Percentiles rank a stretch among this genome's conserved stretches.
Evolutionary conservation across 2,329 filamentous ascomycete genomes (phyloP).

Genomic region (Colletotrichum camelliae): DNA sequence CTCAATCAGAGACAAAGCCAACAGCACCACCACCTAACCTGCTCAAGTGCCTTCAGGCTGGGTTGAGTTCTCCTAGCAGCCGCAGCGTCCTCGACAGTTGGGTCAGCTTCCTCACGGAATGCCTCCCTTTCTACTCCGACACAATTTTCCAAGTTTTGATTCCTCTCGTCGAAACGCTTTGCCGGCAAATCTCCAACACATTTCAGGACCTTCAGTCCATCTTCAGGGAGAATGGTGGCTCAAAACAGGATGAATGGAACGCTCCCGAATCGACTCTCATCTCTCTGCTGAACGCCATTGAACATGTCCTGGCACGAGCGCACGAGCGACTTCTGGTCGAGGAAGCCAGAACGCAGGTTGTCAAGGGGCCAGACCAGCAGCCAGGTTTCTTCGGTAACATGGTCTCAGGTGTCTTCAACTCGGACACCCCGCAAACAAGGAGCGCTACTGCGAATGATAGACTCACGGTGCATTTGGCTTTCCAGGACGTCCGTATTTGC

Average conservation of each 20-base stretch:
- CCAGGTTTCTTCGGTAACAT: slow-evolving; percentile 94
- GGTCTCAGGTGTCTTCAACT: slow-evolving; percentile 87
- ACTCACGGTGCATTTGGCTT: slow-evolving; percentile 91
- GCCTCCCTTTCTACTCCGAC: slow-evolving; percentile 82
- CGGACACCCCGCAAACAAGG: slow-evolving; percentile 77
- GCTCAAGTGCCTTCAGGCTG: slow-evolving; percentile 84
- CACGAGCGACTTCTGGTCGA: slow-evolving; percentile 83
- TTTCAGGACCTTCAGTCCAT: slow-evolving; percentile 74
- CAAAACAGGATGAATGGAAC: slow-evolving; percentile 28
- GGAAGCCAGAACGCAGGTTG: slow-evolving; percentile 70
- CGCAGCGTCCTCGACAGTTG: slow-evolving; percentile 87
- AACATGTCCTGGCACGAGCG: slow-evolving; percentile 85
- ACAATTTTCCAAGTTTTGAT: slow-evolving; percentile 90
- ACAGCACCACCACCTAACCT: slow-evolving; percentile 70
- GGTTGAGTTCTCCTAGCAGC: slow-evolving; percentile 76
- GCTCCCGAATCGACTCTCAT: slow-evolving; percentile 77
- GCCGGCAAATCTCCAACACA: slow-evolving; percentile 73
- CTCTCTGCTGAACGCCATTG: slow-evolving; percentile 88
- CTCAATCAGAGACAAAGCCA: slow-evolving; percentile 33
- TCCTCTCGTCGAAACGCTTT: slow-evolving; percentile 89
- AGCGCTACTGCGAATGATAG: slow-evolving; percentile 91
- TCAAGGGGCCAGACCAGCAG: slow-evolving; percentile 81
- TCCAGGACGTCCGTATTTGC: slow-evolving; percentile 93
- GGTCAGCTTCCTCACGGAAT: slow-evolving; percentile 84
- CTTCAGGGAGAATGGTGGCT: slow-evolving; percentile 50